phyloP scores from a whole-genome alignment of 495 filamentous ascomycete genomes.

The Amphirosellinia nigrospora region DNA sequence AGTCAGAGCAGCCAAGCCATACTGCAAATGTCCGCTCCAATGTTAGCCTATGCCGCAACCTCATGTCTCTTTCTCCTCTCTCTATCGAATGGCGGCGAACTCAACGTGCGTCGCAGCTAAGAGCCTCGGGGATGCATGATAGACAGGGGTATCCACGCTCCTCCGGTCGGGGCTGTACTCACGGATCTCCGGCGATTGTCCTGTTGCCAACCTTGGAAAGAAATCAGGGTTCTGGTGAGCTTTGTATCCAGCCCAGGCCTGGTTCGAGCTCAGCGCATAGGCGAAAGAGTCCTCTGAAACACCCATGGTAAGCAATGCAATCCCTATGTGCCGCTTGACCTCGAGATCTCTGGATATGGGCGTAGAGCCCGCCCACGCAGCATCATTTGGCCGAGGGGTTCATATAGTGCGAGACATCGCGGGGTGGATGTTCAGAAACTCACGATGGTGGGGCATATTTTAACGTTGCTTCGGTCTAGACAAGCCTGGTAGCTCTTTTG shows the following conservation, averaged over 20 bases:
- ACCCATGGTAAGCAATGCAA: slow-evolving; percentile 38
- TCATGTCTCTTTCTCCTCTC: neutral
- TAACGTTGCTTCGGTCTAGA: neutral
- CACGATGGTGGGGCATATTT: slow-evolving; percentile 21
- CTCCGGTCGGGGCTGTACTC: slow-evolving; percentile 32
- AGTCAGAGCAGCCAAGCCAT: slow-evolving; percentile 94
- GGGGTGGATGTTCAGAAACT: neutral
- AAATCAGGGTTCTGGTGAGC: slow-evolving; percentile 70
- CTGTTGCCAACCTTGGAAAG: slow-evolving; percentile 70
- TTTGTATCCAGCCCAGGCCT: slow-evolving; percentile 72
- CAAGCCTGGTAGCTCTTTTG: slow-evolving; percentile 19
- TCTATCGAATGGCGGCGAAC: neutral
- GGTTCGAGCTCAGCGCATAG: slow-evolving; percentile 67
- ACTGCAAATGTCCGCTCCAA: slow-evolving; percentile 48
- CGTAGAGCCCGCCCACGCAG: neutral
- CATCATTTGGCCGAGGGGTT: neutral
- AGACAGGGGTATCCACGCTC: neutral
- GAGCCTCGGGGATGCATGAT: neutral
- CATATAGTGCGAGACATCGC: neutral
- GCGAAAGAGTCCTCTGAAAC: slow-evolving; percentile 57
- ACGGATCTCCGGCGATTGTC: slow-evolving; percentile 77
- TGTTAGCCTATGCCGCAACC: neutral
- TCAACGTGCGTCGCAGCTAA: neutral
- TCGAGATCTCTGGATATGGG: neutral
- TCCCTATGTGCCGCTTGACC: neutral